Evolutionary conservation across 495 filamentous ascomycete genomes (phyloP).

Genomic region (Xylaria bambusicola): DNA sequence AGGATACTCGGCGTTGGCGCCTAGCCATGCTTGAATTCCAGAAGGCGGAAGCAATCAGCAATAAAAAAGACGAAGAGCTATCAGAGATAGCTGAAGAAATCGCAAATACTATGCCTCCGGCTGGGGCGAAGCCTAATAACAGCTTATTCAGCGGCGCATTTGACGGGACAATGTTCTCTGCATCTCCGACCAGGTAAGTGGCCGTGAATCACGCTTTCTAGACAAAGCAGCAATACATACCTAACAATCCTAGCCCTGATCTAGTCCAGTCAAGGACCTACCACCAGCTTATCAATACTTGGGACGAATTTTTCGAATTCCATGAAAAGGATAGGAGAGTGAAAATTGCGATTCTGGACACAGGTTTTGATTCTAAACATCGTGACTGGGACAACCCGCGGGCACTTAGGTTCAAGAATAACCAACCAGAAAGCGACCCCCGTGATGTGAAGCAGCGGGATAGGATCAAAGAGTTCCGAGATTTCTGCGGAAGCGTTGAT

Average conservation of each 20-base stretch:
- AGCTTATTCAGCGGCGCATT: neutral
- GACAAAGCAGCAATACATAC: neutral
- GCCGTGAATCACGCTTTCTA: neutral
- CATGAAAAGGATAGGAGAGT: neutral
- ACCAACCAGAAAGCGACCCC: neutral
- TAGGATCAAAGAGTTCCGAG: neutral
- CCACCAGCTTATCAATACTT: neutral
- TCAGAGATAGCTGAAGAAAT: neutral
- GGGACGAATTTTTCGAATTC: slow-evolving; percentile 1
- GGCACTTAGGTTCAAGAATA: neutral
- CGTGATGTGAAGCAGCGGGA: neutral
- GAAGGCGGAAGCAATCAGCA: neutral
- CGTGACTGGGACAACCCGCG: neutral
- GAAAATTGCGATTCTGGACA: slow-evolving; percentile 3
- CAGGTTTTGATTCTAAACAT: neutral
- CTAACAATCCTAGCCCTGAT: neutral
- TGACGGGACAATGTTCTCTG: neutral
- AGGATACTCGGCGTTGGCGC: neutral
- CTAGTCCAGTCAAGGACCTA: neutral
- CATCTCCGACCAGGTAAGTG: neutral
- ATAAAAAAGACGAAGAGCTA: neutral
- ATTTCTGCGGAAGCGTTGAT: neutral
- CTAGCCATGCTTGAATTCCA: neutral
- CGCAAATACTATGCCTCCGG: neutral
- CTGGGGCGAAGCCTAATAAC: neutral